Evolutionary conservation across 768 basidiomycete genomes (phyloP), one percentile per base, ranked within the genome.

Genomic region (Tricholoma terreum): DNA sequence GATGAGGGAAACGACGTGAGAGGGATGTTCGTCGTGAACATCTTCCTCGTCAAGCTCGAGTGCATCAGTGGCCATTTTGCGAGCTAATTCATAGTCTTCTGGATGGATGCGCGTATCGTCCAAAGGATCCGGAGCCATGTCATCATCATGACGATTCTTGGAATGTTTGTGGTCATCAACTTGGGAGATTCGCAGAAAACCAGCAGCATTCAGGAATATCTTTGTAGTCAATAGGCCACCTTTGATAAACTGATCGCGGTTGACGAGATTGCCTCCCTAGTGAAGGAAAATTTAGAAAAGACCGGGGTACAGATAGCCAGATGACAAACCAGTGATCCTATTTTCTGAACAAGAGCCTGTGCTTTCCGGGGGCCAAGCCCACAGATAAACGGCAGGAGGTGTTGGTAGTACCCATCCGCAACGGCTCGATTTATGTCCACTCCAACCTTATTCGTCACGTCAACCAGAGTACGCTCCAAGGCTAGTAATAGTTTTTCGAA

Each of bases 1-100:
- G 68, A 99, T 87, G 46, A 86, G 73, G 12, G 83, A 82, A 45
- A 99, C 93, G 7, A 92, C 89, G 63, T 89, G 86, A 1, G 97
- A 98, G 24, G 94, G 91, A 68, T 96, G 91, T 65, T 90, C 86
- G 61, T 92, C 92, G 55, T 91, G 90, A 33, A 94, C 81, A 73
- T 99, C 97, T 70, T 98, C 97, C 65, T 96, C 94, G 62, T 99
- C 97, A n/a, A 93, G 81, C 67, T 98, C 97, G 12, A 98, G 81
- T 4, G 96, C 94, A 71, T 98, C 94, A 17, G 92, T 91, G 35
- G 96, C 96, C 94, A 99, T 97, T 77, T 98, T 98, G 34, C 93
- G 87, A 3, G 97, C 96, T 36, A 98, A 80, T 62, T 98, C 95
- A 67, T 98, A 99, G 73, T 99, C 97, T 69, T 96, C 92, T 6